phyloP scores from a whole-genome alignment of 495 filamentous ascomycete genomes.

The Daldinia decipiens region DNA sequence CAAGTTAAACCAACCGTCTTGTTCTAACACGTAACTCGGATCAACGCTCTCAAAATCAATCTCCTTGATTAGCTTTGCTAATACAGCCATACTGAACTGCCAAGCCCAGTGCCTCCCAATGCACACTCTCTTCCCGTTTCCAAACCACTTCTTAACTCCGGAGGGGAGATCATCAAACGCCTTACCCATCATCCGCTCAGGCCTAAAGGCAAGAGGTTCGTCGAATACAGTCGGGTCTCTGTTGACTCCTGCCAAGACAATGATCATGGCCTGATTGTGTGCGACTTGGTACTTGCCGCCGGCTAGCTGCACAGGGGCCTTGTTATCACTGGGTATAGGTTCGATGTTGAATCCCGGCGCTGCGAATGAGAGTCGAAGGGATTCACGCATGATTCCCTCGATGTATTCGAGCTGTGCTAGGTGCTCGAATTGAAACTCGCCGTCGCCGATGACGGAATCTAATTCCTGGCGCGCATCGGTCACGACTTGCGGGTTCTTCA shows the following conservation, averaged over 20 bases:
- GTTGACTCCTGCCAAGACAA: constrained; percentile 69
- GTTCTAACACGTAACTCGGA: constrained; percentile 63
- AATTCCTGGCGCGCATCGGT: constrained; percentile 72
- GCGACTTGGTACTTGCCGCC: constrained; percentile 75
- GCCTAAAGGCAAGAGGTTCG: constrained; percentile 69
- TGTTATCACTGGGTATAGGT: constrained; percentile 61
- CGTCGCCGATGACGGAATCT: constrained; percentile 66
- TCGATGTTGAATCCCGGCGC: constrained; percentile 76
- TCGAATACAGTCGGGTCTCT: constrained; percentile 74
- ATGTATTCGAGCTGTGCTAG: constrained; percentile 70
- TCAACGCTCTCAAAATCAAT: constrained; percentile 70
- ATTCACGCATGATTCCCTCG: constrained; percentile 71
- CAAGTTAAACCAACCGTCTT: constrained; percentile 62
- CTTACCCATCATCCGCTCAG: constrained; percentile 73
- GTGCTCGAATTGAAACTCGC: constrained; percentile 64
- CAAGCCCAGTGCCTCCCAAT: constrained; percentile 75
- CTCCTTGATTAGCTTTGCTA: constrained; percentile 68
- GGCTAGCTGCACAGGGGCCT: constrained; percentile 54
- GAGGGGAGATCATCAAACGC: constrained; percentile 66
- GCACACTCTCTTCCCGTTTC: constrained; percentile 74
- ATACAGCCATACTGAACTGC: constrained; percentile 67
- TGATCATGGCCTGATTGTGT: constrained; percentile 68
- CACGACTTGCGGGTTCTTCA: constrained; percentile 69
- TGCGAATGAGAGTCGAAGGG: constrained; percentile 70
- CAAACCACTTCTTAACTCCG: constrained; percentile 74